Conservation (phyloP, 139 green algal genomes). For the Klebsormidium nitens region DNA sequence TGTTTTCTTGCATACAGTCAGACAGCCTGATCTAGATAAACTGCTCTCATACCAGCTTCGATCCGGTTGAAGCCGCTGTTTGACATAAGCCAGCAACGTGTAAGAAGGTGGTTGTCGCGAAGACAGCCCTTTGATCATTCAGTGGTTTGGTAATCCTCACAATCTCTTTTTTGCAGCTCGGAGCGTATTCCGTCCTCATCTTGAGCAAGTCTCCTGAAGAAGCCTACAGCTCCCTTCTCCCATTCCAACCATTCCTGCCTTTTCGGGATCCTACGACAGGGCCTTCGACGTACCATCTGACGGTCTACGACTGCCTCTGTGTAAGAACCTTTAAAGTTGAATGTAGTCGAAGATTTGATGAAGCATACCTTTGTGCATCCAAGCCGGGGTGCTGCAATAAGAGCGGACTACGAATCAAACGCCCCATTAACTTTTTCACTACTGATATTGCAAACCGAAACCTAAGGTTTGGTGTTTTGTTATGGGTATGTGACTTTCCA, state of each 20-base stretch:
- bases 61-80: no score
- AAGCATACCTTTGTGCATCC: background rate
- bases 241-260: conserved; percentile 62
- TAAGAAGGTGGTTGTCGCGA: no score
- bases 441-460: background rate
- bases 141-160: no score
- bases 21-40: no score
- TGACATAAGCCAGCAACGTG: no score
- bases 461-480: background rate
- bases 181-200: no score
- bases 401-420: background rate
- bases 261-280: conserved; percentile 83
- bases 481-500: no score
- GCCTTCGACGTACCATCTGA: conserved; percentile 67
- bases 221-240: conserved; percentile 59
- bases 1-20: no score
- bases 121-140: no score
- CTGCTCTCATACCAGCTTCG: no score
- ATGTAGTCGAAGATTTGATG: background rate
- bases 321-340: background rate
- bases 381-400: background rate
- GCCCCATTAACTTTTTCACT: background rate
- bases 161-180: no score
- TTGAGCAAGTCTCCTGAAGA: no score
- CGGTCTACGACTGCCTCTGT: conserved; percentile 61